These are phyloP conservation scores for Nakaseomyces kungkrabaensis DNA, from an alignment of 1,139 yeast genomes.

Conservation along the genomic window DNA sequence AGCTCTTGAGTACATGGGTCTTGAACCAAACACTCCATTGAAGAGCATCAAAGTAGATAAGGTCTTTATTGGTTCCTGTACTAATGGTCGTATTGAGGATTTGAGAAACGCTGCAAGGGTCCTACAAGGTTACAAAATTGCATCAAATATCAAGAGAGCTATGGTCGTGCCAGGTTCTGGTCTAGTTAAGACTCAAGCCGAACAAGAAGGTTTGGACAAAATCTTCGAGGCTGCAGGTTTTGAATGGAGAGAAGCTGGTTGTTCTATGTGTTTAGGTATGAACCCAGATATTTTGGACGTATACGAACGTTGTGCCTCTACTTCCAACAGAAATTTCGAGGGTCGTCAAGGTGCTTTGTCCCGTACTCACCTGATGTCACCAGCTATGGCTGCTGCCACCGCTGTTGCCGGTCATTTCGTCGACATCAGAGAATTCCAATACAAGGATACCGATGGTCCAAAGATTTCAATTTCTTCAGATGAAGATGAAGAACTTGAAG, in stretches of 20 bases:
- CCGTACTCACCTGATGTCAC: conserved; percentile 97
- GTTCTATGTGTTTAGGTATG: conserved; percentile 99
- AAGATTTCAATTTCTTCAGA: conserved; percentile 48
- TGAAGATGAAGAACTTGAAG: conserved; percentile 48
- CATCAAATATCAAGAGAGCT: conserved; percentile 69
- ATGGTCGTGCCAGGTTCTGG: conserved; percentile 98
- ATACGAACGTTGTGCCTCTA: conserved; percentile 94
- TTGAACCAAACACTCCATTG: conserved; percentile 72
- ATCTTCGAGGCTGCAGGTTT: conserved; percentile 87
- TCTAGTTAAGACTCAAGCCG: conserved; percentile 85
- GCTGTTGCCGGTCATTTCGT: conserved; percentile 85
- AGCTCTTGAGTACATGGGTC: conserved; percentile 87
- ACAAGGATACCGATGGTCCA: conserved; percentile 51
- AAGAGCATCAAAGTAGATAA: conserved; percentile 69
- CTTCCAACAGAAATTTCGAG: conserved; percentile 96
- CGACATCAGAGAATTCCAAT: conserved; percentile 77
- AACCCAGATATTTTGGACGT: conserved; percentile 94
- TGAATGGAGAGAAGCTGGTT: conserved; percentile 99
- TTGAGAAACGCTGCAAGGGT: conserved; percentile 90
- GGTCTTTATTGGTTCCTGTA: conserved; percentile 95
- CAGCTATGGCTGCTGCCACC: conserved; percentile 99
- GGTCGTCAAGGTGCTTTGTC: conserved; percentile 98
- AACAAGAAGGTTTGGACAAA: conserved; percentile 86
- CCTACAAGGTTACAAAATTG: conserved; percentile 83
- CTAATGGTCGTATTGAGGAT: conserved; percentile 96